Conservation (phyloP, 2,329 filamentous ascomycete genomes). For the Talaromyces amestolkiae region DNA sequence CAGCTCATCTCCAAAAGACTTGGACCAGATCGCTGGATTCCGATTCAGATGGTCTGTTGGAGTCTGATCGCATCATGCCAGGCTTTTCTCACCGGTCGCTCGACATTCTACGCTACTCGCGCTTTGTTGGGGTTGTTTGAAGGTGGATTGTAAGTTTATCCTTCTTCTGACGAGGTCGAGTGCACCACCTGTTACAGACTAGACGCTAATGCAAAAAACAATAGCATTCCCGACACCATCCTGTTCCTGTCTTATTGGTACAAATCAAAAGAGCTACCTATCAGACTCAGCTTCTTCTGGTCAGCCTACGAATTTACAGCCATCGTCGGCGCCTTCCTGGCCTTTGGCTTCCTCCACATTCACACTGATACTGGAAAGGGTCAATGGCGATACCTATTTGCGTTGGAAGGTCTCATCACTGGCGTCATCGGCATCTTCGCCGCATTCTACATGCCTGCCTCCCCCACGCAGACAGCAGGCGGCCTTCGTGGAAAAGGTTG, state of each 20-base stretch:
- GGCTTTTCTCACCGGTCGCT: conserved; percentile 49
- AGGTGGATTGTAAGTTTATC: conserved; percentile 57
- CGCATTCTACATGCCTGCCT: conserved; percentile 60
- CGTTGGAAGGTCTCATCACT: conserved; percentile 49
- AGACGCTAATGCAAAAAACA: neutral
- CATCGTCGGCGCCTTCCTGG: conserved; percentile 49
- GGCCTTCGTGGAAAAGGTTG: conserved; percentile 63
- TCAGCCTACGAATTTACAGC: conserved; percentile 55
- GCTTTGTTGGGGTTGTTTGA: conserved; percentile 51
- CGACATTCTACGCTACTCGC: conserved; percentile 43
- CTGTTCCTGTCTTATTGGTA: conserved; percentile 73
- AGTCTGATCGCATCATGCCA: conserved; percentile 54
- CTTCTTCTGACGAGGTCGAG: neutral
- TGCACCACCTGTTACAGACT: neutral
- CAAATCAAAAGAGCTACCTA: conserved; percentile 66
- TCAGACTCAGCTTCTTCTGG: conserved; percentile 69
- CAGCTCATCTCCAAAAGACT: conserved; percentile 56
- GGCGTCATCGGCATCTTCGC: conserved; percentile 56
- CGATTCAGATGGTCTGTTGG: conserved; percentile 58
- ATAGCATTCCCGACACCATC: conserved; percentile 43
- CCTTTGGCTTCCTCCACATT: conserved; percentile 45
- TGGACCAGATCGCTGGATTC: conserved; percentile 57
- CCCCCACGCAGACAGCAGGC: conserved; percentile 64
- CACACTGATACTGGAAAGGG: conserved; percentile 34
- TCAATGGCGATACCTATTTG: conserved; percentile 47